Evolutionary conservation across 2,329 filamentous ascomycete species (phyloP).

Genomic region (Aspergillus oerlinghausenensis): DNA sequence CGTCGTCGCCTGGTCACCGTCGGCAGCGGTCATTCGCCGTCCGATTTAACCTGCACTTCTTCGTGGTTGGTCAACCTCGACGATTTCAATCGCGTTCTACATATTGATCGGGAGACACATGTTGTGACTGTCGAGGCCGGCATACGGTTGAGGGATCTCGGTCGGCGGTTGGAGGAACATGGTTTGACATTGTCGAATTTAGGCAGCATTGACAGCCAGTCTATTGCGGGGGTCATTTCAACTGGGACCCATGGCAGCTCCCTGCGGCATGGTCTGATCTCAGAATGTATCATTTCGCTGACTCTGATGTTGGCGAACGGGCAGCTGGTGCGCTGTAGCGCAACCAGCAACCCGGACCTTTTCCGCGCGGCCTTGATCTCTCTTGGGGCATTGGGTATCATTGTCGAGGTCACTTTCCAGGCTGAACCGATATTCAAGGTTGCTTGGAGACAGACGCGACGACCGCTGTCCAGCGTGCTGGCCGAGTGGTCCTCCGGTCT

Average conservation of each 20-base stretch:
- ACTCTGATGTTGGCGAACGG: constrained; percentile 81
- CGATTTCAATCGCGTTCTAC: constrained; percentile 67
- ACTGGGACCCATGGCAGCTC: constrained; percentile 93
- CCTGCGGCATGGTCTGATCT: constrained; percentile 75
- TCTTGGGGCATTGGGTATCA: constrained; percentile 83
- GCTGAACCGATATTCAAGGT: constrained; percentile 79
- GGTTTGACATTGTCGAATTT: constrained; percentile 86
- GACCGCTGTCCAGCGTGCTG: constrained; percentile 65
- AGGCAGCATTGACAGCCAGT: constrained; percentile 93
- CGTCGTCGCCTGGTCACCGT: constrained; percentile 77
- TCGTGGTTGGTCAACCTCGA: constrained; percentile 95
- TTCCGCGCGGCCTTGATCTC: constrained; percentile 86
- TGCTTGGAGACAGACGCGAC: constrained; percentile 76
- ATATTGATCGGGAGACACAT: constrained; percentile 61
- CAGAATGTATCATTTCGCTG: constrained; percentile 68
- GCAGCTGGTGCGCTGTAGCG: constrained; percentile 64
- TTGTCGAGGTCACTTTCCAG: constrained; percentile 82
- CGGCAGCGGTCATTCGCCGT: constrained; percentile 90
- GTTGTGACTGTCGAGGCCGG: constrained; percentile 79
- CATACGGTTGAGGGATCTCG: constrained; percentile 72
- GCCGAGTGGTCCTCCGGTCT: constrained; percentile 66
- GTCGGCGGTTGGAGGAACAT: constrained; percentile 65
- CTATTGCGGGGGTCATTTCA: constrained; percentile 83
- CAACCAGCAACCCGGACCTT: constrained; percentile 65
- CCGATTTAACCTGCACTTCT: constrained; percentile 84